Conservation (phyloP, 2,329 filamentous ascomycete species). For the Orbilia quercus region DNA sequence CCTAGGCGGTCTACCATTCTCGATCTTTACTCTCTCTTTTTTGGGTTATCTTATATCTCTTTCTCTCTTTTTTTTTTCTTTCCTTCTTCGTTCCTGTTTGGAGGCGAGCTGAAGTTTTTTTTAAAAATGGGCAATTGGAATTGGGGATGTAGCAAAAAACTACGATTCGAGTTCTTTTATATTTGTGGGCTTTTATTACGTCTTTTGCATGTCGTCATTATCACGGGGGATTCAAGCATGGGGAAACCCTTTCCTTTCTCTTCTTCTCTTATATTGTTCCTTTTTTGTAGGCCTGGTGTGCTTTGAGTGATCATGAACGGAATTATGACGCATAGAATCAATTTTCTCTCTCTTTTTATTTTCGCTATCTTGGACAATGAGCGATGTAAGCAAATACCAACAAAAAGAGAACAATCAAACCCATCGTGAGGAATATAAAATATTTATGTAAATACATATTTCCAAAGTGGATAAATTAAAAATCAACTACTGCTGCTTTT, state of each 20-base stretch:
- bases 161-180: conserved; percentile 10
- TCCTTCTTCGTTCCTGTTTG: conserved; percentile 7
- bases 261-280: conserved; percentile 5
- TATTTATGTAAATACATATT: conserved; percentile 33
- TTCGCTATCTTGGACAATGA: conserved; percentile 1
- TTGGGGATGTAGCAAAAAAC: conserved; percentile 6
- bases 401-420: conserved; percentile 34
- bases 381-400: conserved; percentile 30
- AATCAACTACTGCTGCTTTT: conserved; percentile 36
- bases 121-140: conserved; percentile 15
- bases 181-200: background rate
- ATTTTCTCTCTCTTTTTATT: conserved; percentile 1
- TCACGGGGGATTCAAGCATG: conserved; percentile 16
- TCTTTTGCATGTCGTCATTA: conserved; percentile 19
- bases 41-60: no score
- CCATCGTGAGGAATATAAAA: background rate
- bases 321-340: conserved; percentile 41
- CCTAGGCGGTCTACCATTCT: conserved; percentile 11
- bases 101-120: background rate
- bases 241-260: conserved; percentile 28
- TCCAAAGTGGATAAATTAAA: no score
- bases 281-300: background rate
- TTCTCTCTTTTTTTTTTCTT: conserved; percentile 1
- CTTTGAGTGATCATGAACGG: conserved; percentile 28
- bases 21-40: conserved; percentile 13